Evolutionary conservation across 176 grass and related monocot genomes (phyloP).

Genomic region (Dendrocalamus sinicus): DNA sequence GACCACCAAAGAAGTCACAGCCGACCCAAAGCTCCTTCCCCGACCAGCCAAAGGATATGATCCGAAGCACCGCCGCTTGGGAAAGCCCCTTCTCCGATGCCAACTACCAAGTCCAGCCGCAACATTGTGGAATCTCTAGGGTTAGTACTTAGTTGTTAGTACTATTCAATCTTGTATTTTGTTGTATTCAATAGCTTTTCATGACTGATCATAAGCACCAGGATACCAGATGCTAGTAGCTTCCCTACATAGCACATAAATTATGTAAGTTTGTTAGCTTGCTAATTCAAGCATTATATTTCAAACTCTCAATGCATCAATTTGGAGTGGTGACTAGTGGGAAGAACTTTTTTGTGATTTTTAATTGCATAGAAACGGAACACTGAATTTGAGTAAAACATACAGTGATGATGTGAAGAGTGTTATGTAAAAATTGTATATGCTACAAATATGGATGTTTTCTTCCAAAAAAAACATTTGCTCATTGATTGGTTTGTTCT

Average conservation of each 20-base stretch:
- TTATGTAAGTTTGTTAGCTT: not conserved
- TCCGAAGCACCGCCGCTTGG: too few species aligned
- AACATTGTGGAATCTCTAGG: too few species aligned
- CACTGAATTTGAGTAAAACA: constrained; percentile 1
- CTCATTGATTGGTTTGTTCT: not conserved
- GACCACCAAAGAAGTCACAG: too few species aligned
- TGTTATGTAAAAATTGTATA: not conserved
- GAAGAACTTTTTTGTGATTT: not conserved
- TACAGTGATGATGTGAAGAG: not conserved
- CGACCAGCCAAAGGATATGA: too few species aligned
- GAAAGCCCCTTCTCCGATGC: too few species aligned
- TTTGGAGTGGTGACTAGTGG: constrained; percentile 3
- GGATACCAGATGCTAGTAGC: too few species aligned
- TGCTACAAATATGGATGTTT: not conserved
- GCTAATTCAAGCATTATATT: constrained; percentile 20
- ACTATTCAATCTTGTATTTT: too few species aligned
- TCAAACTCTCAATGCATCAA: not conserved
- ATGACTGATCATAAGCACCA: not conserved
- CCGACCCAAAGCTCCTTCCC: too few species aligned
- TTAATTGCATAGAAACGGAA: not conserved
- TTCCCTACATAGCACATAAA: not conserved
- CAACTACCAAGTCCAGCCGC: too few species aligned
- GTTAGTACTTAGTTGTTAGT: too few species aligned
- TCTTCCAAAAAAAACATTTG: not conserved
- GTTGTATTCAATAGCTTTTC: not conserved